Conservation (phyloP, 495 filamentous ascomycete species). For the Evernia prunastri region DNA sequence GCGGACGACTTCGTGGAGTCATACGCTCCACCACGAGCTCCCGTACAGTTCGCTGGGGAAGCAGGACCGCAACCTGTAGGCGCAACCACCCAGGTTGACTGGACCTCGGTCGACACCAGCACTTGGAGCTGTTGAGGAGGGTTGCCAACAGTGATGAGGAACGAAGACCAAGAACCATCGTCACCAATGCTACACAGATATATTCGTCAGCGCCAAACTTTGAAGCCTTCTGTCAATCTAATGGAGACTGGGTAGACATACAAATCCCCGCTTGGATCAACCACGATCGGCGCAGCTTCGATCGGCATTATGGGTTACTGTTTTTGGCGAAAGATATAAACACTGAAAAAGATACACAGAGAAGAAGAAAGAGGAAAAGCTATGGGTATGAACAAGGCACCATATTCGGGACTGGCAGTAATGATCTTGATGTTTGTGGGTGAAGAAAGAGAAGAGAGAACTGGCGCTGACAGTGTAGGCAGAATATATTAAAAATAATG, state of each 20-base stretch:
- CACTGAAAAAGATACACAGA: background rate
- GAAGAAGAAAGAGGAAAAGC: background rate
- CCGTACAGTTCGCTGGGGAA: conserved; percentile 23
- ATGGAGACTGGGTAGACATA: conserved; percentile 12
- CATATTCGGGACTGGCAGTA: background rate
- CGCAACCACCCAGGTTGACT: conserved; percentile 45
- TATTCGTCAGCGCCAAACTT: conserved; percentile 8
- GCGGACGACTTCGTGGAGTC: conserved; percentile 44
- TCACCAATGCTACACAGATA: conserved; percentile 25
- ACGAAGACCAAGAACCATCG: conserved; percentile 37
- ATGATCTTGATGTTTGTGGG: background rate
- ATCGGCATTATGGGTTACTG: conserved; percentile 19
- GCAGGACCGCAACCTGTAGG: conserved; percentile 27
- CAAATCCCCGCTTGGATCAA: conserved; percentile 26
- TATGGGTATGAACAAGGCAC: background rate
- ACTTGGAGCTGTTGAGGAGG: conserved; percentile 34
- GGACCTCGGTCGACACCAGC: conserved; percentile 33
- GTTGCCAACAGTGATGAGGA: conserved; percentile 32
- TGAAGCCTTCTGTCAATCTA: background rate
- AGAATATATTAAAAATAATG: conserved; percentile 1
- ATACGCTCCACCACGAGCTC: conserved; percentile 49
- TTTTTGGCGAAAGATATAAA: background rate
- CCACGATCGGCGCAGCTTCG: conserved; percentile 27
- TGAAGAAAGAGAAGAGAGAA: background rate
- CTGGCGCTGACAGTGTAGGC: background rate